Percentiles rank a stretch among this genome's conserved stretches.
Conservation (phyloP, 2,329 filamentous ascomycete genomes). For the Penicillium sp. region DNA sequence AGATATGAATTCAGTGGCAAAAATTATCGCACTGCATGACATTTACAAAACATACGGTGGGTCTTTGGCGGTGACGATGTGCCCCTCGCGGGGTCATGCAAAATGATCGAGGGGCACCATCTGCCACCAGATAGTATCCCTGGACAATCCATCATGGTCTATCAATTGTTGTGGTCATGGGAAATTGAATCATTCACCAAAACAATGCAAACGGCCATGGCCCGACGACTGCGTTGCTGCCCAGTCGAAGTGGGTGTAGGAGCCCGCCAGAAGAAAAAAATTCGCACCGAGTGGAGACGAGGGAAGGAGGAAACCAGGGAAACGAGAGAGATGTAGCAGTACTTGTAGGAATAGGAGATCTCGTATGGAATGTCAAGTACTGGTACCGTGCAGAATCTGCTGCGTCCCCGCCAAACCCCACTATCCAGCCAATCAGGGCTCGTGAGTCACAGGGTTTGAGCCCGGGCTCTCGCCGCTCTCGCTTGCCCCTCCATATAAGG, state of each 20-base stretch:
- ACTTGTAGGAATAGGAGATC: background rate
- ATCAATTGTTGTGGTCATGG: too few species aligned
- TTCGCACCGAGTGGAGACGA: slow-evolving; percentile 22
- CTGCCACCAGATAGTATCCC: too few species aligned
- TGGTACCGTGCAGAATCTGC: slow-evolving; percentile 30
- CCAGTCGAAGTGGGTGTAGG: slow-evolving; percentile 25
- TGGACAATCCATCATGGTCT: too few species aligned
- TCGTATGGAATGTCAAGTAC: too few species aligned
- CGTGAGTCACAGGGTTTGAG: slow-evolving; percentile 27
- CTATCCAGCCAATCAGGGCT: slow-evolving; percentile 26
- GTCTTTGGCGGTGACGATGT: background rate
- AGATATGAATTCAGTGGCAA: background rate
- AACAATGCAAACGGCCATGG: slow-evolving; percentile 1
- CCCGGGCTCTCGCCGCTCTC: slow-evolving; percentile 35
- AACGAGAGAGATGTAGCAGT: slow-evolving; percentile 10
- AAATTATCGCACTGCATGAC: slow-evolving; percentile 9
- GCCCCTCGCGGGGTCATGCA: too few species aligned
- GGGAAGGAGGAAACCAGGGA: slow-evolving; percentile 27
- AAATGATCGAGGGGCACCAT: background rate
- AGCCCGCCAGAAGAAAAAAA: slow-evolving; percentile 21
- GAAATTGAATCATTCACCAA: too few species aligned
- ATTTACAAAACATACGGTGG: slow-evolving; percentile 4
- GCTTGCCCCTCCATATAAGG: slow-evolving; percentile 46
- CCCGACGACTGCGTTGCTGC: slow-evolving; percentile 36
- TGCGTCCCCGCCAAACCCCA: slow-evolving; percentile 17